Base-by-base conservation (phyloP, 1,284 basidiomycete species). In the Ganoderma leucocontextum region DNA sequence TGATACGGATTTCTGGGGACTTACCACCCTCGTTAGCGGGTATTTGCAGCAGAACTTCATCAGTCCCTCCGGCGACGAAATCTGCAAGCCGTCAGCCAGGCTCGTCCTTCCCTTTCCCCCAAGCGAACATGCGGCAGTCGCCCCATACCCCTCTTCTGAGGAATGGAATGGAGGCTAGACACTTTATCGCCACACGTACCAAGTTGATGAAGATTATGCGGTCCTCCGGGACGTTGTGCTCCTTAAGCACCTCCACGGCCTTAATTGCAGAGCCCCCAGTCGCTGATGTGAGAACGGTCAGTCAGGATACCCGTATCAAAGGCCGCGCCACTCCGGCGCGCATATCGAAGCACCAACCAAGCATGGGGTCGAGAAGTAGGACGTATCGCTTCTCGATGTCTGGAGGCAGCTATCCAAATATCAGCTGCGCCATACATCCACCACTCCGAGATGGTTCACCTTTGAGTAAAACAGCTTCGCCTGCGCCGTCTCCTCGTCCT, bases 231-330 rank as follows among this genome's bases (percentile, higher is more conserved):
- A 99, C 97, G 47, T 94, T 95, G 76, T 96, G 92, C 65, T 96
- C 92, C 79, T 93, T 89, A 25, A 99, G 85, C 9, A 99, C 95
- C 79, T 99, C 95, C 63, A 99, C 95, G 0, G 97, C 97, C 80
- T 99, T 98, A 82, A 98, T 96, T 2, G 97, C 98, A 19, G 96
- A 98, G 55, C 98, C 97, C 41, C 97, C 97, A 0, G 97, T 99
- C 0, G 97, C 96, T 96, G 73, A 33, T 36, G 47, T 17, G 9
- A 42, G 1, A 33, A 13, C 38, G 7, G 17, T 10, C 65, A 39
- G n/a, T 64, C 38, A 67, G 49, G 17, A 35, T 10, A 19, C 19
- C 33, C 35, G 33, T 19, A 36, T 13, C 4, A 6, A 17, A 47
- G 2, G 10, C 17, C 8, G 33, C 35, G n/a, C 19, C 42, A 10